A percentile compares a stretch with the other conserved stretches of the same genome.
Evolutionary conservation across 2,329 filamentous ascomycete genomes (phyloP).

Genomic region (Colletotrichum musicola): DNA sequence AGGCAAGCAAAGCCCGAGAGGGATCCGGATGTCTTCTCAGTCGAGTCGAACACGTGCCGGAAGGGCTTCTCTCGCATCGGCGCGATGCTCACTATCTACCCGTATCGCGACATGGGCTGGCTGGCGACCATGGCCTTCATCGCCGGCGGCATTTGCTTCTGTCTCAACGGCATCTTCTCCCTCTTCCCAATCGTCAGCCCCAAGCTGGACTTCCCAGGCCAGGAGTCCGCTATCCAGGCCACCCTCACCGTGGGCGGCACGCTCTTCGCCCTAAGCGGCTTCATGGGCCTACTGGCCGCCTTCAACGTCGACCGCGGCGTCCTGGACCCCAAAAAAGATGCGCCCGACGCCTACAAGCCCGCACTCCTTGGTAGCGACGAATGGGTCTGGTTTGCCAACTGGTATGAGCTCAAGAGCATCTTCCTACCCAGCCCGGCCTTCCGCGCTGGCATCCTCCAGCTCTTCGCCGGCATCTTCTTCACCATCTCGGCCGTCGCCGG

Average conservation of each 20-base stretch:
- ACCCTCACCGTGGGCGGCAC: constrained; percentile 20
- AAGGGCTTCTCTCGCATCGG: constrained; percentile 20
- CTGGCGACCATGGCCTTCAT: constrained; percentile 33
- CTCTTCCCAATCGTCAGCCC: constrained; percentile 14
- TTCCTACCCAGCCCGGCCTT: constrained; percentile 27
- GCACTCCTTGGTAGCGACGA: constrained; percentile 30
- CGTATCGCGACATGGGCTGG: constrained; percentile 36
- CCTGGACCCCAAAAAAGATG: constrained; percentile 29
- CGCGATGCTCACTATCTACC: constrained; percentile 35
- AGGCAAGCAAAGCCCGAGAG: constrained; percentile 25
- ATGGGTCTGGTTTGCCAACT: constrained; percentile 26
- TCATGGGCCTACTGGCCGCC: constrained; percentile 28
- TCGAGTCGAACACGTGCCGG: neutral
- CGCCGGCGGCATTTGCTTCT: constrained; percentile 13
- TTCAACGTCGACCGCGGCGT: constrained; percentile 32
- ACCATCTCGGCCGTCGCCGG: constrained; percentile 27
- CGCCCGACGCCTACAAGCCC: constrained; percentile 31
- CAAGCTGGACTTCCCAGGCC: constrained; percentile 7
- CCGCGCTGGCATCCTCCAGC: constrained; percentile 30
- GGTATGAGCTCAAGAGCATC: constrained; percentile 18
- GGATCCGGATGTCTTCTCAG: constrained; percentile 21
- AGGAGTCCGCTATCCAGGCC: constrained; percentile 5
- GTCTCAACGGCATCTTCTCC: constrained; percentile 28
- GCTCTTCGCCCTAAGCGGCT: constrained; percentile 15
- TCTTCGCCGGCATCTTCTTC: constrained; percentile 24